Conservation (phyloP, 2,329 filamentous ascomycete genomes). For the Pestalotiopsis sp. region DNA sequence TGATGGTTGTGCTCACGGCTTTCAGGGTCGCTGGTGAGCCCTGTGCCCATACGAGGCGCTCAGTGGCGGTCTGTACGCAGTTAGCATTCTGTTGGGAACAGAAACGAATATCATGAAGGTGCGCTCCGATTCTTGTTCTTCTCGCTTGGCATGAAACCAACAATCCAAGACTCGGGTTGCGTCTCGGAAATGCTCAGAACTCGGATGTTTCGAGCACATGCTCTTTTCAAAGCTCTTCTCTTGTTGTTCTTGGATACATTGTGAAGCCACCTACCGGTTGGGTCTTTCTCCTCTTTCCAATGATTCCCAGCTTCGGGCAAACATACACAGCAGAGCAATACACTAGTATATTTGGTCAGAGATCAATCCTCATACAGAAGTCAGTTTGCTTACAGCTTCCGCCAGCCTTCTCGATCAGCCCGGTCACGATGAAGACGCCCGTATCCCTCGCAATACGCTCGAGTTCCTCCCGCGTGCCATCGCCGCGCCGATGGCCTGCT, state of each 20-base stretch:
- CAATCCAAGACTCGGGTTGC: not conserved
- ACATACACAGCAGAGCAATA: constrained; percentile 87
- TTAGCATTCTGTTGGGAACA: not conserved
- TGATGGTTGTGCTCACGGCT: constrained; percentile 79
- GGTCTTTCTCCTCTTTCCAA: constrained; percentile 90
- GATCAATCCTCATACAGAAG: constrained; percentile 37
- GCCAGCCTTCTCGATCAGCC: constrained; percentile 77
- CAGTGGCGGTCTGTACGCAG: constrained; percentile 67
- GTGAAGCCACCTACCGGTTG: constrained; percentile 71
- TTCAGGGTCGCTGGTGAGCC: constrained; percentile 78
- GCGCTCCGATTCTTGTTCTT: not conserved
- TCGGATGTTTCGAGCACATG: no score
- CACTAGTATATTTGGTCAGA: not conserved
- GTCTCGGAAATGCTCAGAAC: no score
- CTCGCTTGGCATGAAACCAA: no score
- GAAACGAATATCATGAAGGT: not conserved
- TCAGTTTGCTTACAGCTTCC: constrained; percentile 55
- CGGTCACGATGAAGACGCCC: constrained; percentile 80
- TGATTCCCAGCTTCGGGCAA: constrained; percentile 69
- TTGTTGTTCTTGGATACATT: not conserved
- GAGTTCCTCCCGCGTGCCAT: constrained; percentile 79
- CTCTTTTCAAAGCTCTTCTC: not conserved
- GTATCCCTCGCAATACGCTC: constrained; percentile 77
- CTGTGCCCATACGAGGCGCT: constrained; percentile 88
- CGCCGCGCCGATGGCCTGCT: constrained; percentile 54